These are phyloP conservation scores for Tetracladium maxilliforme DNA, from an alignment of 2,329 filamentous ascomycete species.

Conservation along the genomic window DNA sequence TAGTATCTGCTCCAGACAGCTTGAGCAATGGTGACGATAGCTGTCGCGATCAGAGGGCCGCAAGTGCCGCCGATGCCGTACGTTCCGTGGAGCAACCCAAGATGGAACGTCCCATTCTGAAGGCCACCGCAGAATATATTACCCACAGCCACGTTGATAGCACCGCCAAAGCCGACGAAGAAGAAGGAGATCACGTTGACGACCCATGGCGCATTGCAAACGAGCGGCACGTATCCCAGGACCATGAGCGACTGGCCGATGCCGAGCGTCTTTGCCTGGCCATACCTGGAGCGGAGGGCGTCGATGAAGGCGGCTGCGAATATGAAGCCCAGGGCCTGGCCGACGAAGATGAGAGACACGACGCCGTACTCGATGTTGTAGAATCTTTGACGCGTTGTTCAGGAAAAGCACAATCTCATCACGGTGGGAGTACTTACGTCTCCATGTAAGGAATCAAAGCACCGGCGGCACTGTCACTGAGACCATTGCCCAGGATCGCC, in stretches of 20 bases:
- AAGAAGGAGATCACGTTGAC: conserved; percentile 55
- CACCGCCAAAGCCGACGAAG: conserved; percentile 44
- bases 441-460: conserved; percentile 75
- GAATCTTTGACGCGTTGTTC: conserved; percentile 21
- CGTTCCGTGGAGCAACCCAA: conserved; percentile 51
- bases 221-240: conserved; percentile 48
- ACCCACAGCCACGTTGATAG: conserved; percentile 37
- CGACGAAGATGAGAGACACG: conserved; percentile 71
- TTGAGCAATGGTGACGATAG: conserved; percentile 44
- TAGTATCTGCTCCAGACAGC: conserved; percentile 61
- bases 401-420: conserved; percentile 2
- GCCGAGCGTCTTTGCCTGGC: conserved; percentile 49
- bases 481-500: conserved; percentile 52
- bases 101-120: conserved; percentile 33
- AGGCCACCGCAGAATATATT: conserved; percentile 45
- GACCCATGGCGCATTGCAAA: conserved; percentile 55
- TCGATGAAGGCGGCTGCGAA: conserved; percentile 57
- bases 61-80: conserved; percentile 51
- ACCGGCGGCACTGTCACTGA: conserved; percentile 64
- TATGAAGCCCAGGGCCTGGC: conserved; percentile 66
- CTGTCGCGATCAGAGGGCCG: conserved; percentile 62
- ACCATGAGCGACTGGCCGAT: conserved; percentile 40
- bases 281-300: conserved; percentile 42
- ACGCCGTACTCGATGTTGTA: conserved; percentile 65
- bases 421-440: conserved; percentile 20